phyloP scores from a whole-genome alignment of 768 basidiomycete genomes.

The Ramaria sp. region DNA sequence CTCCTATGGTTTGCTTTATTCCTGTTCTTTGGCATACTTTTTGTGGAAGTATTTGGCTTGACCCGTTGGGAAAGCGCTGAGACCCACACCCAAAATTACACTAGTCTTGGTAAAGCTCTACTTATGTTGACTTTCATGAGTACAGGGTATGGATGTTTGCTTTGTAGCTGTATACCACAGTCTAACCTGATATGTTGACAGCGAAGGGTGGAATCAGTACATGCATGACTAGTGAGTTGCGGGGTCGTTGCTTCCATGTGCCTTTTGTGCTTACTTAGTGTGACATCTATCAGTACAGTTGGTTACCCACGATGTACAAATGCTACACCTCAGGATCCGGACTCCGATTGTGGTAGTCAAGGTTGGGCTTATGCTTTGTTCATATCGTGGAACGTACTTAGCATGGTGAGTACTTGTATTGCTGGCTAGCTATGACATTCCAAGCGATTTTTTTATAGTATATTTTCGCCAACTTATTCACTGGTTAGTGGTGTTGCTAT shows the following conservation, averaged over 20 bases:
- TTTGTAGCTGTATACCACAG: neutral
- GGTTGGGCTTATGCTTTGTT: slow-evolving; percentile 80
- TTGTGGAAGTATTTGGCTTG: slow-evolving; percentile 82
- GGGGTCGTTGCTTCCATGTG: neutral
- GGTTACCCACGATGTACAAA: slow-evolving; percentile 76
- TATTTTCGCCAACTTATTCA: slow-evolving; percentile 94
- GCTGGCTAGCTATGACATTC: no score
- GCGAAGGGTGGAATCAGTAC: slow-evolving; percentile 94
- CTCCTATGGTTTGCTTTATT: slow-evolving; percentile 85
- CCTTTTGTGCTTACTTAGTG: neutral
- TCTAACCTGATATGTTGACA: slow-evolving; percentile 19
- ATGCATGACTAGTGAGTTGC: slow-evolving; percentile 84
- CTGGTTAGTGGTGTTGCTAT: slow-evolving; percentile 35
- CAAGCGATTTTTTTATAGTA: no score
- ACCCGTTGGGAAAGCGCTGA: slow-evolving; percentile 76
- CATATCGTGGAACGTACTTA: slow-evolving; percentile 90
- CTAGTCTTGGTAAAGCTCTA: slow-evolving; percentile 64
- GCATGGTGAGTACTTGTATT: slow-evolving; percentile 54
- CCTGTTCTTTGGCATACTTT: slow-evolving; percentile 83
- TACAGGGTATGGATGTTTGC: slow-evolving; percentile 56
- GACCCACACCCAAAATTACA: slow-evolving; percentile 64
- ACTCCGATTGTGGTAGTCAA: slow-evolving; percentile 82
- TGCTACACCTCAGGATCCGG: slow-evolving; percentile 27
- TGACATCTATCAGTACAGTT: slow-evolving; percentile 39
- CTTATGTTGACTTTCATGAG: slow-evolving; percentile 91